phyloP scores from a whole-genome alignment of 2,329 filamentous ascomycete genomes.

The Scytalidium sp. region DNA sequence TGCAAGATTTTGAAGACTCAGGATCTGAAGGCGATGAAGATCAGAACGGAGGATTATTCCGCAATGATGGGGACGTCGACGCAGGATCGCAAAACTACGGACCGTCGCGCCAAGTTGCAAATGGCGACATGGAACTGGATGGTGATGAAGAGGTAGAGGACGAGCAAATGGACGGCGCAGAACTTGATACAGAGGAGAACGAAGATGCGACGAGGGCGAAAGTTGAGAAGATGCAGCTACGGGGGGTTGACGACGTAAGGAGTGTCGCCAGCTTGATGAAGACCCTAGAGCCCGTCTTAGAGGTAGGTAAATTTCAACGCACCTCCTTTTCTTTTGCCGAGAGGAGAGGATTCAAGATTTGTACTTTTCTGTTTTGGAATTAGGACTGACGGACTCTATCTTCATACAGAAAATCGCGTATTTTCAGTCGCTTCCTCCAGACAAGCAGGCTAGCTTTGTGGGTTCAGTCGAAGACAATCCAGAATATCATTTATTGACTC shows the following conservation, averaged over 20 bases:
- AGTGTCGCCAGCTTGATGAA: constrained; percentile 80
- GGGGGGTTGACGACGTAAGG: constrained; percentile 71
- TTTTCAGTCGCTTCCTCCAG: constrained; percentile 67
- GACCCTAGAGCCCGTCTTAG: constrained; percentile 73
- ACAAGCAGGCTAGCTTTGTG: constrained; percentile 61
- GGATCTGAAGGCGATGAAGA: constrained; percentile 72
- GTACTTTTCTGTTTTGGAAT: constrained; percentile 57
- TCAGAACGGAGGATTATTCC: constrained; percentile 44
- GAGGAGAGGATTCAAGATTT: constrained; percentile 43
- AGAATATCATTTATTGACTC: constrained; percentile 83
- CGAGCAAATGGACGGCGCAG: constrained; percentile 50
- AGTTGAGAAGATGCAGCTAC: constrained; percentile 79
- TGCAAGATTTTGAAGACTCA: constrained; percentile 87
- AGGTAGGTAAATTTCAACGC: constrained; percentile 60
- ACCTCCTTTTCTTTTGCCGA: constrained; percentile 19
- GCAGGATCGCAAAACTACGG: constrained; percentile 29
- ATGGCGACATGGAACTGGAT: constrained; percentile 54
- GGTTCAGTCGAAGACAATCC: constrained; percentile 90
- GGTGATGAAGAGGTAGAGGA: constrained; percentile 59
- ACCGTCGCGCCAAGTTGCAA: constrained; percentile 29
- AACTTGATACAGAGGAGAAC: constrained; percentile 53
- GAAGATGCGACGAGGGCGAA: constrained; percentile 72
- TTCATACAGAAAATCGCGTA: constrained; percentile 72
- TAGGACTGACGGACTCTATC: constrained; percentile 65
- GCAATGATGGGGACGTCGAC: constrained; percentile 38